Percentiles rank a stretch among this genome's conserved stretches.
These are phyloP conservation scores for Gigaspora rosea DNA, from an alignment of 192 early-diverging fungal species.

Conservation along the genomic window DNA sequence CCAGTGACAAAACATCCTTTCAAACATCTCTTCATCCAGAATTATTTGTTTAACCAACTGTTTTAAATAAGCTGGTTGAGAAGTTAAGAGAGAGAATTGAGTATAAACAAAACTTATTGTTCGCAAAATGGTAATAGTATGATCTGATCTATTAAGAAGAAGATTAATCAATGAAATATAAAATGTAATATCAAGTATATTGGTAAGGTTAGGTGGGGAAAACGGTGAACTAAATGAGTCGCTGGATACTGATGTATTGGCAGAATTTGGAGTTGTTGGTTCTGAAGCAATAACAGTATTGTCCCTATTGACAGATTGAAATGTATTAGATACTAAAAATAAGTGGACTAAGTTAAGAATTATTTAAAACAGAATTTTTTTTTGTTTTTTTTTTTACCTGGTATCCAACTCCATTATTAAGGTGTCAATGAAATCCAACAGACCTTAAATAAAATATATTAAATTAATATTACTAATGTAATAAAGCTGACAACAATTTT, in stretches of 20 bases:
- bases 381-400: slow-evolving; percentile 33
- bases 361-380: background rate
- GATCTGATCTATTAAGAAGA: slow-evolving; percentile 46
- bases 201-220: slow-evolving; percentile 24
- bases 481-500: background rate
- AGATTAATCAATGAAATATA: slow-evolving; percentile 43
- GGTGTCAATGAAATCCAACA: slow-evolving; percentile 53
- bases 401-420: slow-evolving; percentile 44
- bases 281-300: slow-evolving; percentile 33
- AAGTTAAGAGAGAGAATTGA: slow-evolving; percentile 52
- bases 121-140: slow-evolving; percentile 49
- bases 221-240: slow-evolving; percentile 25
- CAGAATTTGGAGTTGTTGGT: slow-evolving; percentile 34
- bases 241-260: slow-evolving; percentile 12
- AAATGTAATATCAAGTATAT: slow-evolving; percentile 44
- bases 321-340: background rate
- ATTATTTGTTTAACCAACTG: slow-evolving; percentile 43
- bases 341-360: background rate
- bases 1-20: slow-evolving; percentile 54
- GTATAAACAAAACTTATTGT: slow-evolving; percentile 53
- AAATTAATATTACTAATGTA: too few relatives aligned
- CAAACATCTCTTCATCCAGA: slow-evolving; percentile 44
- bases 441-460: slow-evolving; percentile 32
- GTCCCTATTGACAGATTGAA: slow-evolving; percentile 25
- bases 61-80: slow-evolving; percentile 38